phyloP scores from a whole-genome alignment of 148 eudicot genomes.

The Cornus kousa region DNA sequence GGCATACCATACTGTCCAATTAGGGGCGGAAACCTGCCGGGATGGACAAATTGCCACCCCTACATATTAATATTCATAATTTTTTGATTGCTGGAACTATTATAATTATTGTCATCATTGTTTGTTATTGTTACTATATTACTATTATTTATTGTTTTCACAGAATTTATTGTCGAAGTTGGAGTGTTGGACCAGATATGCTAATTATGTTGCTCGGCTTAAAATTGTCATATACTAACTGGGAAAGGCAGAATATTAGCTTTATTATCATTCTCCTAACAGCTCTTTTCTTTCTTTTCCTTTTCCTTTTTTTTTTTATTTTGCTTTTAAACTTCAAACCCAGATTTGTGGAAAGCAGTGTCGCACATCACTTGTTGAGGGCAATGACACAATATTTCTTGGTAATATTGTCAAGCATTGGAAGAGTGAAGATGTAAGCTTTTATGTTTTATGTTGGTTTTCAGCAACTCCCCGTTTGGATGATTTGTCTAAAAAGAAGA shows the following conservation, averaged over 20 bases:
- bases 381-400: slow-evolving; percentile 66
- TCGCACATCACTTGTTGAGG: slow-evolving; percentile 46
- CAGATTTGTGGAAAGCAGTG: slow-evolving; percentile 69
- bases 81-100: no score
- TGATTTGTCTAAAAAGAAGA: slow-evolving; percentile 4
- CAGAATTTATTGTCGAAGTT: no score
- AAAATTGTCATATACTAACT: neutral
- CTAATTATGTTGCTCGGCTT: neutral
- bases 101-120: neutral
- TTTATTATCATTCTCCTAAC: neutral
- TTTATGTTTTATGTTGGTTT: slow-evolving; percentile 6
- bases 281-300: neutral
- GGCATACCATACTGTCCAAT: no score
- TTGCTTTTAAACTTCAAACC: slow-evolving; percentile 3
- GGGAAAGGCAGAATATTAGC: neutral
- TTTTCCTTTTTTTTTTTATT: neutral
- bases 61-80: no score
- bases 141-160: neutral
- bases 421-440: slow-evolving; percentile 62
- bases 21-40: no score
- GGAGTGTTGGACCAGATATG: neutral
- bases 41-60: no score
- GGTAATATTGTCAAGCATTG: slow-evolving; percentile 64
- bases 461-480: neutral
- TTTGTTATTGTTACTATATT: neutral